Base-by-base conservation (phyloP, 495 filamentous ascomycete genomes). In the Penicillium maclennaniae region DNA sequence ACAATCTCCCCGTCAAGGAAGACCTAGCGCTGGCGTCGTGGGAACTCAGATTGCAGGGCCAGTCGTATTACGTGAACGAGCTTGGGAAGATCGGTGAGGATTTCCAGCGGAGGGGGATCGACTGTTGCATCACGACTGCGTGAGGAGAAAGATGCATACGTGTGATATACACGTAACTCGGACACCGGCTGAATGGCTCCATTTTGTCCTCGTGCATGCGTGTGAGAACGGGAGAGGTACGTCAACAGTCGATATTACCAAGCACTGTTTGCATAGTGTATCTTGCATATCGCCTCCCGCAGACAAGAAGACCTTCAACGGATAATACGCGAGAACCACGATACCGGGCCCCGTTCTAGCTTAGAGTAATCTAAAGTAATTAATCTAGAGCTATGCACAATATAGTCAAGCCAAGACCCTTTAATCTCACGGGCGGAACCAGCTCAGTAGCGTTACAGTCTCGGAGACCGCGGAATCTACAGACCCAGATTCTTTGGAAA, bases 1-100 rank as follows among this genome's bases (percentile, higher is more conserved):
- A 14, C 31, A 34, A n/a, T n/a, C 31, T 40, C 28, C 48, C 25
- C 19, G 23, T 23, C 5, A 42, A 9, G 39, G 26, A 15, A 19
- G 28, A 49, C 16, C 7, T 8, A 39, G 44, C 40, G 8, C 25
- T 41, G 12, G 53, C 58, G 10, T 41, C 31, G 23, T 75, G 70
- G 73, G 63, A 66, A 44, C 49, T 74, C 26, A 58, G 65, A 28
- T 50, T 77, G 40, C 71, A 71, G 31, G 58, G 59, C 19, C 71
- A 74, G 61, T 58, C 63, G 41, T 74, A 74, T 50, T 75, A 74
- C 56, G 41, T 55, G 15, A 55, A 68, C 37, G 71, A 73, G 60
- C 43, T 73, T 39, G 49, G 52, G 23, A 59, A 47, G 17, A 53
- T 75, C 10, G 65, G 61, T 31, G 56, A 58, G 6, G 67, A 69